These are phyloP conservation scores for Macrophomina tecta DNA, from an alignment of 2,329 filamentous ascomycete genomes.

Conservation along the genomic window DNA sequence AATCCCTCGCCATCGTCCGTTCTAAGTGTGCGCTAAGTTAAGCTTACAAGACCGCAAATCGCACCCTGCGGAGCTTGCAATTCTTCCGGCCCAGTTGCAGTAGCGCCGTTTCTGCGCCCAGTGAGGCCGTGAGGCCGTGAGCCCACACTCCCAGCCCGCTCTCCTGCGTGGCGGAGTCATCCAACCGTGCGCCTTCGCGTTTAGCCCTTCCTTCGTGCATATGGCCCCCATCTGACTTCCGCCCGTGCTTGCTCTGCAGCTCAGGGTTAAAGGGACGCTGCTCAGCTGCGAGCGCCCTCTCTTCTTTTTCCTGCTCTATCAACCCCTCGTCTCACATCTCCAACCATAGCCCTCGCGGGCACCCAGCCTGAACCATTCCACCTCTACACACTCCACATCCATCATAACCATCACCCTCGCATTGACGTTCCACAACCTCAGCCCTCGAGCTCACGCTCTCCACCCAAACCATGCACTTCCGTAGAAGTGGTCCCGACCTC, in stretches of 20 bases:
- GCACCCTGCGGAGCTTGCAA: background rate
- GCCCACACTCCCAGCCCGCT: no score
- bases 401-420: background rate
- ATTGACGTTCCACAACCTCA: background rate
- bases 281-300: background rate
- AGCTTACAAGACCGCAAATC: background rate
- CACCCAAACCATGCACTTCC: background rate
- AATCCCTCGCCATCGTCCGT: background rate
- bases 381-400: background rate
- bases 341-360: background rate
- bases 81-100: background rate
- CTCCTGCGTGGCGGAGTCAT: slow-evolving; percentile 16
- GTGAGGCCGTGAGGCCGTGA: slow-evolving; percentile 15
- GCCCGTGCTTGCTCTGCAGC: background rate
- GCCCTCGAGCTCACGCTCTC: background rate
- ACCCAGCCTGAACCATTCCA: no score
- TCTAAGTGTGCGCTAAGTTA: background rate
- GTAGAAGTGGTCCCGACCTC: background rate
- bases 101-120: slow-evolving; percentile 15
- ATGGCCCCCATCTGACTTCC: slow-evolving; percentile 2
- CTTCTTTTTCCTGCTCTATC: no score
- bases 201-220: background rate
- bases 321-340: no score
- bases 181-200: background rate
- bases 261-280: slow-evolving; percentile 2